These are phyloP conservation scores for Helianthus tuberosus DNA, from an alignment of 129 eudicot species.

Conservation along the genomic window DNA sequence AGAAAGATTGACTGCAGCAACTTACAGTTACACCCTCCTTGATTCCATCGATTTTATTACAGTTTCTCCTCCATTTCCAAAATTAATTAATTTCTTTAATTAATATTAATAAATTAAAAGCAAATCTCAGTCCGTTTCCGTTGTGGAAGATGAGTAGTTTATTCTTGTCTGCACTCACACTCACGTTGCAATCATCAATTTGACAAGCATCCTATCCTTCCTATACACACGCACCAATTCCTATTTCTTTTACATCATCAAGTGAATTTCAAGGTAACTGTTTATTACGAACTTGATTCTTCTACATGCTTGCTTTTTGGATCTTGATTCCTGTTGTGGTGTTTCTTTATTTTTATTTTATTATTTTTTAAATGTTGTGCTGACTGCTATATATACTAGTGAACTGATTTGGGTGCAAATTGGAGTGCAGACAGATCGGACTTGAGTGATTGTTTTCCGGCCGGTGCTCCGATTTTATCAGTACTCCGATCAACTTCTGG, in stretches of 20 bases:
- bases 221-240: not conserved
- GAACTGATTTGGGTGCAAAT: constrained; percentile 7
- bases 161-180: constrained; percentile 35
- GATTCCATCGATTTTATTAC: no score
- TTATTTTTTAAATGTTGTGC: no score
- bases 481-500: constrained; percentile 16
- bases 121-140: not conserved
- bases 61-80: no score
- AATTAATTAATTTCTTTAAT: no score
- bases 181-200: constrained; percentile 19
- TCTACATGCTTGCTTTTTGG: not conserved
- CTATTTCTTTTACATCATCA: not conserved
- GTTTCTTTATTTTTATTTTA: no score
- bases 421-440: constrained; percentile 6
- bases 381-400: constrained; percentile 29
- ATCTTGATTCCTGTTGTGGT: not conserved
- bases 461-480: not conserved
- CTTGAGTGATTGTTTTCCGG: not conserved
- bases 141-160: constrained; percentile 40
- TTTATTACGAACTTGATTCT: constrained; percentile 13
- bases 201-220: constrained; percentile 11
- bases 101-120: not conserved
- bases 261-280: not conserved
- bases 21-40: no score
- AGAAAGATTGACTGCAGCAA: no score